Conservation (phyloP, 2,329 filamentous ascomycete species). For the Botryotinia calthae region DNA sequence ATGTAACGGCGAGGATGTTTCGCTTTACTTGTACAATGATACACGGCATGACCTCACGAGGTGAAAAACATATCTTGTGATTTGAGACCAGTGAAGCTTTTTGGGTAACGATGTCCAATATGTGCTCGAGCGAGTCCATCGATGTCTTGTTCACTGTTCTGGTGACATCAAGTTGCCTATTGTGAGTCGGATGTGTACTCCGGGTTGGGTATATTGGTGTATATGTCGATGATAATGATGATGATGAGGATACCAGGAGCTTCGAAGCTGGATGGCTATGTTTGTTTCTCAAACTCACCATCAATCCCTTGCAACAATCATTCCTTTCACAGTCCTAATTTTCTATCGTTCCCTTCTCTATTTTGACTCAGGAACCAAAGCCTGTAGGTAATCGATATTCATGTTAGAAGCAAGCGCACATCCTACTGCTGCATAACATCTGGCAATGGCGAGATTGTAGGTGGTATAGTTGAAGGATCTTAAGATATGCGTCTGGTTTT, state of each 20-base stretch:
- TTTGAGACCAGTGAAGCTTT: background rate
- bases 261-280: background rate
- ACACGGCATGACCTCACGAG: background rate
- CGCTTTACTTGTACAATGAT: background rate
- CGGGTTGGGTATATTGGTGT: background rate
- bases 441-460: background rate
- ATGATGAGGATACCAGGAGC: background rate
- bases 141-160: background rate
- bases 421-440: background rate
- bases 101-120: background rate
- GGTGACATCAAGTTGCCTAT: background rate
- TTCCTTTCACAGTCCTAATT: background rate
- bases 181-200: background rate
- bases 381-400: background rate
- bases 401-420: background rate
- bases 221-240: too few species aligned
- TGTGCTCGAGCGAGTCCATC: background rate
- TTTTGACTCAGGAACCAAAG: background rate
- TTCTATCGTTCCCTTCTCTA: background rate
- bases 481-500: background rate
- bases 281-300: background rate
- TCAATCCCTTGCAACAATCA: too few species aligned
- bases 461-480: rapidly evolving
- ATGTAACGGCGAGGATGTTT: background rate
- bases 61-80: background rate